Evolutionary conservation across 1,284 basidiomycete genomes (phyloP), one percentile per base, ranked within the genome.

Genomic region (Apiotrichum sp.): DNA sequence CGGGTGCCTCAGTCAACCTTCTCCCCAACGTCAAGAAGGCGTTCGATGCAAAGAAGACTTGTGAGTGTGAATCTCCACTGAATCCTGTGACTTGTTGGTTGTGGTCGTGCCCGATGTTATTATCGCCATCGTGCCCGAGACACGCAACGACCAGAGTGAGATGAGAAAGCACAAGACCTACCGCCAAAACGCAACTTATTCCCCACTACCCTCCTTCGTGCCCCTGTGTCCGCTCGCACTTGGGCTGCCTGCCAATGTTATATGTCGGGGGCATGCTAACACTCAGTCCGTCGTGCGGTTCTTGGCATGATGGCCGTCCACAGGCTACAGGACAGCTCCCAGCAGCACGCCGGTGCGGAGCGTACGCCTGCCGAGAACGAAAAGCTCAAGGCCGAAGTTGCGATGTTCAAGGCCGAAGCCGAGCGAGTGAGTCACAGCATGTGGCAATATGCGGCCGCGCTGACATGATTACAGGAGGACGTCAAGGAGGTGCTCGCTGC

Each of bases 21-120:
- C 77, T 95, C 66, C 92, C 92, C 41, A 84, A 88, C 54, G 87
- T 96, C 74, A 88, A 86, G 80, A 88, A 84, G 76, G 86, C 84
- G 39, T 92, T 93, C 79, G 85, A 93, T 68, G 90, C 89, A 38
- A 88, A 84, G 79, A 84, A 84, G 76, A 84, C 88, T 13, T 92
- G 90, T 91, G 69, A 59, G 87, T 81, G 3, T 38, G 36, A 13
- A 29, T 29, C 29, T 29, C 29, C 29, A 29, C 29, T 29, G 29
- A 29, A 29, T 29, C 29, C 29, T 3, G 29, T 29, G 29, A 29
- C 29, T 29, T 29, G 29, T 29, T 29, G 29, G 29, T 29, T 29
- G 29, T 29, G 29, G 29, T 29, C 29, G 2, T 3, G 29, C 29
- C 29, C 29, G 29, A 29, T 29, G 29, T 29, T 29, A 29, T 29